A percentile compares a stretch with the other conserved stretches of the same genome.
These are phyloP conservation scores for Stentor roeselii DNA, from an alignment of 73 alveolate genomes.

Conservation along the genomic window DNA sequence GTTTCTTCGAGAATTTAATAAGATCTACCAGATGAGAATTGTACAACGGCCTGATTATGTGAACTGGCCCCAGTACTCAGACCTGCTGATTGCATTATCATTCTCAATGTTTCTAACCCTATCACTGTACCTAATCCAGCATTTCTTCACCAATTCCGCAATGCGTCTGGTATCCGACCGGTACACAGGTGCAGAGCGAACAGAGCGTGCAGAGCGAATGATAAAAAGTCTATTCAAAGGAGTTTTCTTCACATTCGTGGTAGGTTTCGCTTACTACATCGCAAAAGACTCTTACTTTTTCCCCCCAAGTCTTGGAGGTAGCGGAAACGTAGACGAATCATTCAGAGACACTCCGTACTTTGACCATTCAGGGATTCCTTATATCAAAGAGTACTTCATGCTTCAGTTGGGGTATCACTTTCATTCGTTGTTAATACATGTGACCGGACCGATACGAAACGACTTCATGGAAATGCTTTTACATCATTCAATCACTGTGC, in stretches of 20 bases:
- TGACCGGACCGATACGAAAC: not conserved
- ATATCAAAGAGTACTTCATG: not conserved
- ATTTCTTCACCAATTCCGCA: not conserved
- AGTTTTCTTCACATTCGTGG: not conserved
- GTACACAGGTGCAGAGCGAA: not conserved
- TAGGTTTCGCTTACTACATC: not conserved
- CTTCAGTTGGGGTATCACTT: not conserved
- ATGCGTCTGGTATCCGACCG: not conserved
- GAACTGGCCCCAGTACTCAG: not conserved
- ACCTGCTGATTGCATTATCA: not conserved
- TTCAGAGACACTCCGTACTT: not conserved
- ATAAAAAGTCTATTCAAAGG: not conserved
- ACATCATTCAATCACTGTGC: constrained; percentile 21
- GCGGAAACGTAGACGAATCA: not conserved
- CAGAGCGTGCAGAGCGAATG: not conserved
- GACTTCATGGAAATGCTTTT: constrained; percentile 32
- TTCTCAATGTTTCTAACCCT: not conserved
- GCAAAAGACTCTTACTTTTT: not conserved
- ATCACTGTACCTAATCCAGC: not conserved
- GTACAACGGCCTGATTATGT: not conserved
- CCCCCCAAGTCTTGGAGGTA: not conserved
- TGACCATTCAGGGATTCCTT: not conserved
- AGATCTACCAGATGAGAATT: not conserved
- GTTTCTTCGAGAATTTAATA: not conserved
- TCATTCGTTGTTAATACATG: not conserved